Conservation (phyloP, 2,329 filamentous ascomycete genomes). For the Aspergillus tanneri region DNA sequence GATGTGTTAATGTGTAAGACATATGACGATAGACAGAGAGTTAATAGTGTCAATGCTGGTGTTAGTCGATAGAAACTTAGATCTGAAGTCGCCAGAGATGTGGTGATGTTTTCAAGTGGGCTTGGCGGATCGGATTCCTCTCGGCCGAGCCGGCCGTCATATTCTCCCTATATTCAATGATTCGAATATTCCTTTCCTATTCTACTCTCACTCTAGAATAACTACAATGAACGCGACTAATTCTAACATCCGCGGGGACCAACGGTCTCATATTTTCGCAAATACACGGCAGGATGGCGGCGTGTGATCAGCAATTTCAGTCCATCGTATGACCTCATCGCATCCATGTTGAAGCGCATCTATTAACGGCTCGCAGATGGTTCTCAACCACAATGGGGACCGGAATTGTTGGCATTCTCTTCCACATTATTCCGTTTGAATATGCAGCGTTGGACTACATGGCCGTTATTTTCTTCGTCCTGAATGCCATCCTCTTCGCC, state of each 20-base stretch:
- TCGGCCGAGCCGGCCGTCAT: neutral
- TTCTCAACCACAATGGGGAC: slow-evolving; percentile 66
- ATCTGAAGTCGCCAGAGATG: no score
- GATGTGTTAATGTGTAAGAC: no score
- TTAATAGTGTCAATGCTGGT: no score
- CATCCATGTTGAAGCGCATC: neutral
- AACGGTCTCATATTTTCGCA: slow-evolving; percentile 6
- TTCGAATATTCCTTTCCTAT: neutral
- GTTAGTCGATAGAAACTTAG: no score
- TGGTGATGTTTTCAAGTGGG: neutral
- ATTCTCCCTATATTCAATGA: no score
- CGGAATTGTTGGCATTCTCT: slow-evolving; percentile 63
- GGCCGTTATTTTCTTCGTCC: slow-evolving; percentile 59
- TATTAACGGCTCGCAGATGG: slow-evolving; percentile 44
- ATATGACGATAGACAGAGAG: no score
- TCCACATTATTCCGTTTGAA: slow-evolving; percentile 63
- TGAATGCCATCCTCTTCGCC: slow-evolving; percentile 60
- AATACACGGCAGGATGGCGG: slow-evolving; percentile 29
- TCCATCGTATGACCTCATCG: slow-evolving; percentile 47
- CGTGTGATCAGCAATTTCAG: slow-evolving; percentile 55
- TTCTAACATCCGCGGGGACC: neutral
- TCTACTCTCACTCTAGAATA: neutral
- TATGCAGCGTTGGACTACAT: slow-evolving; percentile 58
- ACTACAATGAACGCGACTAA: neutral
- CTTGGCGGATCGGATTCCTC: neutral